phyloP scores from a whole-genome alignment of 2,329 filamentous ascomycete genomes.

The Calcarisporium arbuscula region DNA sequence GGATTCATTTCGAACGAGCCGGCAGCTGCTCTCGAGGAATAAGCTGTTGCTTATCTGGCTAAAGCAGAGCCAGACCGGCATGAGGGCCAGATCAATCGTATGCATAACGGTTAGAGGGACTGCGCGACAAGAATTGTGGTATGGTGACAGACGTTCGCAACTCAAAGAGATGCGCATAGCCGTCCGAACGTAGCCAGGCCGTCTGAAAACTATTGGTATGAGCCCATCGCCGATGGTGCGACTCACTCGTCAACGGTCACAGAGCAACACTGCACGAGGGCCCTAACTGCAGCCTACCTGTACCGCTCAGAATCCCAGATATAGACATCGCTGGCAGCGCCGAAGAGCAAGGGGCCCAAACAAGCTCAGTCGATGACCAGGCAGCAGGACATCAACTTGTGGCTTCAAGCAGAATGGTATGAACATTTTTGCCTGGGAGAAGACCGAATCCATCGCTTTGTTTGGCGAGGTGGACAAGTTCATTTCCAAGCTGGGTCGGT shows the following conservation, averaged over 20 bases:
- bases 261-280: conserved; percentile 41
- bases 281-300: conserved; percentile 55
- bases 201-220: conserved; percentile 84
- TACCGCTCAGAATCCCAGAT: conserved; percentile 79
- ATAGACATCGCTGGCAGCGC: conserved; percentile 80
- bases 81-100: conserved; percentile 65
- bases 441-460: conserved; percentile 90
- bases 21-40: conserved; percentile 67
- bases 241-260: conserved; percentile 43
- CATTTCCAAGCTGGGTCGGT: conserved; percentile 76
- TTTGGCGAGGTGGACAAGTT: conserved; percentile 83
- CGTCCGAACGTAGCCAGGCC: conserved; percentile 78
- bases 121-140: conserved; percentile 99
- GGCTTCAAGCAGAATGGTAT: conserved; percentile 74
- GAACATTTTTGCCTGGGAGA: conserved; percentile 95
- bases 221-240: conserved; percentile 51
- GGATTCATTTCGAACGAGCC: conserved; percentile 65
- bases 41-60: conserved; percentile 77
- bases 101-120: conserved; percentile 66
- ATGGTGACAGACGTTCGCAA: conserved; percentile 88
- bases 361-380: conserved; percentile 93
- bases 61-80: conserved; percentile 72
- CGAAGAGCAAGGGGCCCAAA: conserved; percentile 85
- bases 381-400: conserved; percentile 78
- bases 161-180: conserved; percentile 79